Base-by-base conservation (phyloP, 768 basidiomycete species). In the Rhodotorula taiwanensis region DNA sequence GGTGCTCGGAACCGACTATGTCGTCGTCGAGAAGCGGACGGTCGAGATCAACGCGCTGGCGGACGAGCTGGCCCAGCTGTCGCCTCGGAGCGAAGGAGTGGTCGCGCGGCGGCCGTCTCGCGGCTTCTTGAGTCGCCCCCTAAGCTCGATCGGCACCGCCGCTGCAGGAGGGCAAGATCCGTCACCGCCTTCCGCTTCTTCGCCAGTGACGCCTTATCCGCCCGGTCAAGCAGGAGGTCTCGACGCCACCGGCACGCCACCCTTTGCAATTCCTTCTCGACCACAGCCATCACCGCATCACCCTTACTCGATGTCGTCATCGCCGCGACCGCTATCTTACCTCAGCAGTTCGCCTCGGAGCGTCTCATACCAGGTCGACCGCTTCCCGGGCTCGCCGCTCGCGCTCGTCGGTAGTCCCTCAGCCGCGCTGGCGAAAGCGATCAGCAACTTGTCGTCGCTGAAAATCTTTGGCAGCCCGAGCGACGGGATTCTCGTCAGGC, bases 21-120 rank as follows among this genome's bases (percentile, higher is more conserved):
- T 98, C 0, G 82, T 99, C 1, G 88, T 98, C 2, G 92, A 87
- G 47, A 91, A 99, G 57, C 81, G 86, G 53, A 88, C 88, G 3
- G 87, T 97, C 4, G 93, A 98, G 74, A 89, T 97, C 74, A 90
- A 89, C 74, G 83, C 84, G 21, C 83, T 90, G 5, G 86, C 94
- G 3, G 94, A 98, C 78, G 78, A 79, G 64, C 73, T 79, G 21
- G 78, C 78, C n/a, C 76, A 76, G 30, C 39, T 20, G 52, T 73
- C 74, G 11, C 73, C 76, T 0, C 71, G 70, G 48, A 72, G 74
- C 23, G 75, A 76, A 5, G 68, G 64, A n/a, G 65, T 72, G 7
- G 60, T 79, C 14, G 64, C 69, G 15, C 73, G 78, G 1, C 67
- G 78, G 20, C 73, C 66, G 4, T 73, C 72, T 11, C 47, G 69